Percentiles rank a stretch among this genome's conserved stretches.
phyloP scores from a whole-genome alignment of 2,329 filamentous ascomycete genomes.

The Fusarium liriodendri region DNA sequence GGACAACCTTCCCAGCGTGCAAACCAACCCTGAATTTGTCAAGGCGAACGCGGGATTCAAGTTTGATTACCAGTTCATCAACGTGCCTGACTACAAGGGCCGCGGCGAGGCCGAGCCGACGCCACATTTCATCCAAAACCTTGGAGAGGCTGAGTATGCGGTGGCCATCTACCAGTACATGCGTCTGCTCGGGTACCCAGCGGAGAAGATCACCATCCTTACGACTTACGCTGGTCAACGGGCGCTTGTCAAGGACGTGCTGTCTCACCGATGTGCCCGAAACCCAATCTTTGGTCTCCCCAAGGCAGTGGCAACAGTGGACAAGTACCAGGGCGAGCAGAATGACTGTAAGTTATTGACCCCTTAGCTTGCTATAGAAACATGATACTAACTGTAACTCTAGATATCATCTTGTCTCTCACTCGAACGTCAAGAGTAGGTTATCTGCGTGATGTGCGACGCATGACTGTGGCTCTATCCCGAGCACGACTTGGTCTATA shows the following conservation, averaged over 20 bases:
- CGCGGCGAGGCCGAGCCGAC: slow-evolving; percentile 88
- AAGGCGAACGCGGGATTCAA: slow-evolving; percentile 90
- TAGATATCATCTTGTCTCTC: slow-evolving; percentile 92
- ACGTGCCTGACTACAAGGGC: slow-evolving; percentile 93
- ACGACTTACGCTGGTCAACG: slow-evolving; percentile 94
- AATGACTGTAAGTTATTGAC: slow-evolving; percentile 84
- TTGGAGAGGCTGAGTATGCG: slow-evolving; percentile 96
- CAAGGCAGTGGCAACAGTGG: slow-evolving; percentile 90
- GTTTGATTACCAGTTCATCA: slow-evolving; percentile 96
- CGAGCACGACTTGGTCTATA: slow-evolving; percentile 93
- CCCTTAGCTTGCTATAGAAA: neutral
- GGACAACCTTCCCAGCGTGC: slow-evolving; percentile 81
- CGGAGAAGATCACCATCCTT: slow-evolving; percentile 84
- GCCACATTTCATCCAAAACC: slow-evolving; percentile 95
- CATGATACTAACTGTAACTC: slow-evolving; percentile 32
- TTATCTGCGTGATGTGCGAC: slow-evolving; percentile 92
- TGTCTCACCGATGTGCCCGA: slow-evolving; percentile 83
- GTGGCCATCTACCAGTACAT: slow-evolving; percentile 98
- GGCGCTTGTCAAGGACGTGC: slow-evolving; percentile 87
- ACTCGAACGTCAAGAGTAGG: slow-evolving; percentile 90
- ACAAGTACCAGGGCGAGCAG: slow-evolving; percentile 99
- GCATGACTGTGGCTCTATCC: slow-evolving; percentile 93
- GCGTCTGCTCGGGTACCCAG: slow-evolving; percentile 93
- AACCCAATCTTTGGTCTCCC: slow-evolving; percentile 90
- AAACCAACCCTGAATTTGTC: slow-evolving; percentile 76